Conservation (phyloP, 164 flowering plant species). For the Annona cherimola region DNA sequence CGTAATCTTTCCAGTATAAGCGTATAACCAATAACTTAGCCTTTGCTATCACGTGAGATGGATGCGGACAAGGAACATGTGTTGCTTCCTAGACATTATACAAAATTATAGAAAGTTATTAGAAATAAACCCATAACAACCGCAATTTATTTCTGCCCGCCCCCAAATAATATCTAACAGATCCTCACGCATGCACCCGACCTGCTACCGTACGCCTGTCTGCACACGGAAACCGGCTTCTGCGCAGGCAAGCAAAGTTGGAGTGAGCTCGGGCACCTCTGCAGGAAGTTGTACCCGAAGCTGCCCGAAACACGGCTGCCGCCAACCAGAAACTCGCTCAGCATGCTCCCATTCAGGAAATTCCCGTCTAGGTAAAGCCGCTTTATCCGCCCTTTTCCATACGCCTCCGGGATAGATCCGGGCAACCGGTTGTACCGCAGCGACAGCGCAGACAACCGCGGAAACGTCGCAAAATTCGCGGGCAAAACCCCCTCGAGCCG, state of each 20-base stretch:
- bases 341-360: conserved; percentile 67
- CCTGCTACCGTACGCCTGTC: conserved; percentile 44
- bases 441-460: conserved; percentile 52
- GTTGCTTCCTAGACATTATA: too few species aligned
- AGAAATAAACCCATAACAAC: too few species aligned
- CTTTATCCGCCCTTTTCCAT: conserved; percentile 38
- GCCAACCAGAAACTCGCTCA: conserved; percentile 42
- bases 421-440: conserved; percentile 56
- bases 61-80: too few species aligned
- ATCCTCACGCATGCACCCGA: too few species aligned
- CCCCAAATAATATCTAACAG: too few species aligned
- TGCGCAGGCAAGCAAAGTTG: conserved; percentile 62
- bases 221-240: conserved; percentile 57
- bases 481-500: conserved; percentile 49
- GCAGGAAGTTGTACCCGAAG: conserved; percentile 70
- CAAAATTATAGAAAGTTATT: too few species aligned
- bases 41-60: too few species aligned
- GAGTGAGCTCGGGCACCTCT: conserved; percentile 50
- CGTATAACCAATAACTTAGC: too few species aligned
- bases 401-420: conserved; percentile 67
- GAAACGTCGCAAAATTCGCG: conserved; percentile 37
- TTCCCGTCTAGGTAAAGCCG: conserved; percentile 78
- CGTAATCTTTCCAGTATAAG: too few species aligned
- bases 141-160: too few species aligned
- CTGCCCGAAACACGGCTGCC: conserved; percentile 46